Base-by-base conservation (phyloP, 495 filamentous ascomycete species). In the Podospora pseudocomata region DNA sequence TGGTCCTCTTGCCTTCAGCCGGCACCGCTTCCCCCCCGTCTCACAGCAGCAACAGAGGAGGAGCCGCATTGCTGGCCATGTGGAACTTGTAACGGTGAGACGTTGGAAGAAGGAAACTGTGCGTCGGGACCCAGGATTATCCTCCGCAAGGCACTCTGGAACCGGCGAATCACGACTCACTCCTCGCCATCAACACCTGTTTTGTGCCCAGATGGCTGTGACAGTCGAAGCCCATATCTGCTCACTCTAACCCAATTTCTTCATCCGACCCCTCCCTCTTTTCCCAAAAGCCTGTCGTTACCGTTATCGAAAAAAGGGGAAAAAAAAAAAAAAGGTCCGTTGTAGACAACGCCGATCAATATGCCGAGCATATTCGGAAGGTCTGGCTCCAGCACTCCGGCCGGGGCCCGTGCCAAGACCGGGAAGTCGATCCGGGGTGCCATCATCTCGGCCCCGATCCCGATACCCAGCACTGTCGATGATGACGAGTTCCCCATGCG, bases 401-500 rank as follows among this genome's bases (percentile, higher is more conserved):
- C 69, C 53, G 68, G 76, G 59, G 76, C 76, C 74, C 79, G 80
- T 66, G 73, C 75, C 73, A 82, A 80, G 74, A 67, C 79, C 60
- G 71, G 75, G 53, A 78, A 77, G 66, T 78, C 77, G 13, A 80
- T 86, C 60, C 80, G 83, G 55, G 82, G 83, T 34, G 84, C 81
- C 73, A 86, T 86, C 55, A 49, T 49, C 3, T 85, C 83, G 19
- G 80, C 76, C 23, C 85, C 85, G 70, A 84, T 85, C 44, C 80
- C 81, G 23, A 82, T 84, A n/a, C 73, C 70, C 30, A 67, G 56
- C 63, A 19, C 57, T 5, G 49, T 78, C 6, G 74, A 74, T 28
- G 81, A 84, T 64, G 82, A 84, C 49, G 84, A 85, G 55, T 84
- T 86, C 67, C 79, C 83, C 0, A 82, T 82, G 13, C 76, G 81